phyloP scores from a whole-genome alignment of 805 yeast genomes.

The Saturnispora hagleri region DNA sequence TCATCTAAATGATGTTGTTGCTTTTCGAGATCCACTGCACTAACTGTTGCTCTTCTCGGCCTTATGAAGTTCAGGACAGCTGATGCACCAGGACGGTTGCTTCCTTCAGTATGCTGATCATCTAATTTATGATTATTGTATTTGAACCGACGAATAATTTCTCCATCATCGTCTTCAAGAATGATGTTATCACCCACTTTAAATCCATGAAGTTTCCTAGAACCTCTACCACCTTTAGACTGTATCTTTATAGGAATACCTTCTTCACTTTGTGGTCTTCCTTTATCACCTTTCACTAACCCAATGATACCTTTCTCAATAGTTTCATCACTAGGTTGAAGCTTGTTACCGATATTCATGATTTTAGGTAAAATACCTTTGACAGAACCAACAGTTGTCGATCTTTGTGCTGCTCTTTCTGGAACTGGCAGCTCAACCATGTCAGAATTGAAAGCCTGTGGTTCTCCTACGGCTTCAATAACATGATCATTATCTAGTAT shows the following conservation, averaged over 20 bases:
- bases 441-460: not conserved
- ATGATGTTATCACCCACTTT: conserved; percentile 68
- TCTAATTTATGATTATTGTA: conserved; percentile 40
- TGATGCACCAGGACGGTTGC: not conserved
- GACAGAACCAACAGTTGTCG: conserved; percentile 5
- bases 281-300: conserved; percentile 1
- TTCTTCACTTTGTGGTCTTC: not conserved
- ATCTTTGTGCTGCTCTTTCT: not conserved
- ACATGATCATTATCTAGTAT: not conserved
- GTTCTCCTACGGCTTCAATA: not conserved
- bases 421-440: not conserved
- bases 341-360: conserved; percentile 8
- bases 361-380: conserved; percentile 1
- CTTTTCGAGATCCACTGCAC: conserved; percentile 6
- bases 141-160: conserved; percentile 72
- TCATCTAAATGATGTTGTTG: not conserved
- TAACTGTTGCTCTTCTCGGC: conserved; percentile 5
- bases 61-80: conserved; percentile 1
- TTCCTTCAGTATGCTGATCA: not conserved
- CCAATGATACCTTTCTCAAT: conserved; percentile 7
- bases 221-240: not conserved
- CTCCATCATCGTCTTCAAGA: conserved; percentile 89
- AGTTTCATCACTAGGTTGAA: conserved; percentile 5
- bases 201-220: conserved; percentile 51
- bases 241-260: not conserved